Percentiles rank a stretch among this genome's conserved stretches.
These are phyloP conservation scores for Arthrobotrys sinensis DNA, from an alignment of 2,329 filamentous ascomycete genomes.

Conservation along the genomic window DNA sequence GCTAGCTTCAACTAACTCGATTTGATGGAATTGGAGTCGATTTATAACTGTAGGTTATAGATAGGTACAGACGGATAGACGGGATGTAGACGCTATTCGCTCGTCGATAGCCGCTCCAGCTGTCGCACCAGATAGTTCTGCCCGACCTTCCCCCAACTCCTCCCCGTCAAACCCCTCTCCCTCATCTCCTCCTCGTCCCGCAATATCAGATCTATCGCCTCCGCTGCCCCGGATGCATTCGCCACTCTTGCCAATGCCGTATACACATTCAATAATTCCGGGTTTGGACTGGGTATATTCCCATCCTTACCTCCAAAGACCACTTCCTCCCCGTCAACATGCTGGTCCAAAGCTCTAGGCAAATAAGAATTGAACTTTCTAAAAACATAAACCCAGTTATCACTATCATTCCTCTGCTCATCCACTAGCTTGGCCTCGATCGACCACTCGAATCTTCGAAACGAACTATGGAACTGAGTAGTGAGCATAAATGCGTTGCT, in stretches of 20 bases:
- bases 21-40: no score
- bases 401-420: neutral
- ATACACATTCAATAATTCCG: slow-evolving; percentile 41
- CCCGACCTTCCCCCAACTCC: slow-evolving; percentile 46
- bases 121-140: slow-evolving; percentile 50
- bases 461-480: slow-evolving; percentile 47
- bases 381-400: slow-evolving; percentile 36
- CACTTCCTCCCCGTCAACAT: slow-evolving; percentile 46
- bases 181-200: slow-evolving; percentile 57
- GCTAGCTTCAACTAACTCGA: no score
- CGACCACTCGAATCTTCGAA: slow-evolving; percentile 55
- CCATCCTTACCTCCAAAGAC: slow-evolving; percentile 40
- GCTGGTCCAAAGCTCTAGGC: slow-evolving; percentile 41
- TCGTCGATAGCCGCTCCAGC: slow-evolving; percentile 41
- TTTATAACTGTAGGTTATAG: no score
- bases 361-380: slow-evolving; percentile 50
- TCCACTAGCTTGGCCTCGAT: slow-evolving; percentile 38
- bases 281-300: slow-evolving; percentile 47
- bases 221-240: slow-evolving; percentile 51
- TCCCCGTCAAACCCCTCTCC: slow-evolving; percentile 43
- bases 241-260: slow-evolving; percentile 49
- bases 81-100: neutral
- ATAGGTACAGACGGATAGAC: no score
- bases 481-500: slow-evolving; percentile 56
- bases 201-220: slow-evolving; percentile 50